phyloP scores from a whole-genome alignment of 2,329 filamentous ascomycete genomes.

The Botrytis pseudocinerea region DNA sequence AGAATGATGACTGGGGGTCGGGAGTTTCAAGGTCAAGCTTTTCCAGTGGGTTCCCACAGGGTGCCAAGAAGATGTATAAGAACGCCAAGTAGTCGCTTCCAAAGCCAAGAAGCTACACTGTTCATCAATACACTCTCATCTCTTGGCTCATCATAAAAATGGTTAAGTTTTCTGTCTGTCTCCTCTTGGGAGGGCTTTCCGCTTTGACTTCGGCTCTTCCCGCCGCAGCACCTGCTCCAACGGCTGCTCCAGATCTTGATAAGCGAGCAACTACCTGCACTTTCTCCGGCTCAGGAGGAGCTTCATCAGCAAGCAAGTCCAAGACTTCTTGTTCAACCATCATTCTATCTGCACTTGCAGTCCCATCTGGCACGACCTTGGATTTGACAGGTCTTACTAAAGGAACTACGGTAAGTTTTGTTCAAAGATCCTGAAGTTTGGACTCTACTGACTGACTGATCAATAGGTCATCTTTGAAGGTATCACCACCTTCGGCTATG shows the following conservation, averaged over 20 bases:
- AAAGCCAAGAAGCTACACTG: slow-evolving; percentile 11
- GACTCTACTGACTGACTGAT: background rate
- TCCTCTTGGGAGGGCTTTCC: slow-evolving; percentile 15
- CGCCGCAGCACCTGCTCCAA: slow-evolving; percentile 6
- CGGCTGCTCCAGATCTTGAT: slow-evolving; percentile 11
- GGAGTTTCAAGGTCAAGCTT: background rate
- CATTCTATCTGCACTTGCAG: slow-evolving; percentile 52
- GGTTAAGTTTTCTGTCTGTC: slow-evolving; percentile 5
- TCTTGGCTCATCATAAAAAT: slow-evolving; percentile 15
- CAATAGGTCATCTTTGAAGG: slow-evolving; percentile 59
- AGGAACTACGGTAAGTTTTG: slow-evolving; percentile 44
- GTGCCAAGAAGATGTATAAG: slow-evolving; percentile 6
- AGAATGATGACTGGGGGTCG: background rate
- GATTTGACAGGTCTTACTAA: slow-evolving; percentile 56
- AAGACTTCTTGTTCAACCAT: slow-evolving; percentile 57
- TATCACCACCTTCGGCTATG: slow-evolving; percentile 65
- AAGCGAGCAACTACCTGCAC: slow-evolving; percentile 49
- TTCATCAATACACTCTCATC: background rate
- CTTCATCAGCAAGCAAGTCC: slow-evolving; percentile 49
- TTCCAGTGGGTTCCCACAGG: background rate
- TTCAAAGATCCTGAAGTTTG: background rate
- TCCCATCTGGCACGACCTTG: slow-evolving; percentile 59
- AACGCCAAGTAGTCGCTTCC: slow-evolving; percentile 1
- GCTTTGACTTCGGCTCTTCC: slow-evolving; percentile 18
- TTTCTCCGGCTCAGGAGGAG: slow-evolving; percentile 48